Percentiles rank a stretch among this genome's conserved stretches.
Conservation (phyloP, 352 stramenopile genomes). For the Globisporangium irregulare region DNA sequence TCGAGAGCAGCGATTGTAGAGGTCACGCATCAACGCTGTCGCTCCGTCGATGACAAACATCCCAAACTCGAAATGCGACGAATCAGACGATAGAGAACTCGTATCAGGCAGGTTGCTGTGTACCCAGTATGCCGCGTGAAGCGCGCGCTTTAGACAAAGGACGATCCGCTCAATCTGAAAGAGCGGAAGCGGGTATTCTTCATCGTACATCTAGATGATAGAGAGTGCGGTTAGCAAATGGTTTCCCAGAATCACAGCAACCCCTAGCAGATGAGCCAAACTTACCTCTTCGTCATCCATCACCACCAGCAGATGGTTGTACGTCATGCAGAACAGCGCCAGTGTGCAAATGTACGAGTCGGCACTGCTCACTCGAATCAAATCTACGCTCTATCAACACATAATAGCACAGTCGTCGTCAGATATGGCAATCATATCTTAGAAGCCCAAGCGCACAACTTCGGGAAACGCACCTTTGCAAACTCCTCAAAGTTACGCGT, state of each 20-base stretch:
- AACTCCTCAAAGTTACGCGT: slow-evolving; percentile 51
- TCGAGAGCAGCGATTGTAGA: slow-evolving; percentile 72
- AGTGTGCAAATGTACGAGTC: slow-evolving; percentile 52
- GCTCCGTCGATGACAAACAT: slow-evolving; percentile 55
- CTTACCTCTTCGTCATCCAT: slow-evolving; percentile 70
- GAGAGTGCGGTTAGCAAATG: background rate
- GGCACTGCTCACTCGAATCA: slow-evolving; percentile 32
- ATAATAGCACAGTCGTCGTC: background rate
- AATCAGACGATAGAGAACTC: slow-evolving; percentile 21
- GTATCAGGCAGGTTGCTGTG: slow-evolving; percentile 29
- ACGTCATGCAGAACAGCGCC: slow-evolving; percentile 52
- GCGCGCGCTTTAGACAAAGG: slow-evolving; percentile 47
- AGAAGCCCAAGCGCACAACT: background rate
- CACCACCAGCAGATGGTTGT: slow-evolving; percentile 63
- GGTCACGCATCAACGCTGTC: slow-evolving; percentile 50
- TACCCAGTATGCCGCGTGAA: slow-evolving; percentile 56
- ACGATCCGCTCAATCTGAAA: slow-evolving; percentile 65
- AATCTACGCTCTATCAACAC: slow-evolving; percentile 34
- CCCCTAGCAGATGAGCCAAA: background rate
- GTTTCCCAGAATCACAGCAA: slow-evolving; percentile 5
- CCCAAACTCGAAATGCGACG: slow-evolving; percentile 31
- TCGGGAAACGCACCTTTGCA: slow-evolving; percentile 26
- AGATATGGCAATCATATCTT: background rate
- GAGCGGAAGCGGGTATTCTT: slow-evolving; percentile 63
- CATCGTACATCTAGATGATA: slow-evolving; percentile 55